These are phyloP conservation scores for Fimicolochytrium jonesii DNA, from an alignment of 192 early-diverging fungal species.

Conservation along the genomic window DNA sequence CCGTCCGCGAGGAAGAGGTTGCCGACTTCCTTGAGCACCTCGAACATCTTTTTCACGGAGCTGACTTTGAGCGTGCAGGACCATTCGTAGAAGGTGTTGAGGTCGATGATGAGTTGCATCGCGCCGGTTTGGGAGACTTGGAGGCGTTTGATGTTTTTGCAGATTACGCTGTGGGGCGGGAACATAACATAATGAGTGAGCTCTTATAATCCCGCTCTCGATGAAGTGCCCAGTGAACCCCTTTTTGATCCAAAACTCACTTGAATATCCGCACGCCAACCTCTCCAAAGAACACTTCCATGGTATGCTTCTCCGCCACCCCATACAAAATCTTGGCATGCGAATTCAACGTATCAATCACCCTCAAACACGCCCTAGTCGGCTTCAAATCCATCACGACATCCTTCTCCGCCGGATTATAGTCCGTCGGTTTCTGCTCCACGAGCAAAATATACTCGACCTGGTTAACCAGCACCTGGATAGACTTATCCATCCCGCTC, in stretches of 20 bases:
- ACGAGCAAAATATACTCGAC: constrained; percentile 76
- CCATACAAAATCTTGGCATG: constrained; percentile 72
- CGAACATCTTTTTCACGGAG: constrained; percentile 65
- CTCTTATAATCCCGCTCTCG: no score
- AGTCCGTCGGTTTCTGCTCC: constrained; percentile 68
- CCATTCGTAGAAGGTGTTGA: constrained; percentile 80
- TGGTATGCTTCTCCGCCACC: constrained; percentile 75
- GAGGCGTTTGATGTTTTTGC: constrained; percentile 77
- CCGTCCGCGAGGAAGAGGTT: constrained; percentile 76
- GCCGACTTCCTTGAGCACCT: constrained; percentile 74
- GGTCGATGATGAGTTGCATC: constrained; percentile 84
- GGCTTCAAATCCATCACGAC: constrained; percentile 61
- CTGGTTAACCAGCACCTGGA: constrained; percentile 79
- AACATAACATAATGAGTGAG: no score
- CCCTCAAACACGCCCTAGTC: constrained; percentile 75
- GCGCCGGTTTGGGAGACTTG: constrained; percentile 81
- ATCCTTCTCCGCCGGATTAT: constrained; percentile 61
- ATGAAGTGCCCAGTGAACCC: no score
- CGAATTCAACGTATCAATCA: constrained; percentile 71
- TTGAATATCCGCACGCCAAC: constrained; percentile 83
- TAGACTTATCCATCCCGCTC: constrained; percentile 86
- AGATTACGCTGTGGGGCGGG: constrained; percentile 77
- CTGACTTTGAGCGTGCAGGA: constrained; percentile 56
- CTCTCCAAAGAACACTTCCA: constrained; percentile 89
- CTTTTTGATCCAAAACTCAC: no score